Evolutionary conservation across 305 asterid genomes (phyloP).

Genomic region (Ilex paraguariensis): DNA sequence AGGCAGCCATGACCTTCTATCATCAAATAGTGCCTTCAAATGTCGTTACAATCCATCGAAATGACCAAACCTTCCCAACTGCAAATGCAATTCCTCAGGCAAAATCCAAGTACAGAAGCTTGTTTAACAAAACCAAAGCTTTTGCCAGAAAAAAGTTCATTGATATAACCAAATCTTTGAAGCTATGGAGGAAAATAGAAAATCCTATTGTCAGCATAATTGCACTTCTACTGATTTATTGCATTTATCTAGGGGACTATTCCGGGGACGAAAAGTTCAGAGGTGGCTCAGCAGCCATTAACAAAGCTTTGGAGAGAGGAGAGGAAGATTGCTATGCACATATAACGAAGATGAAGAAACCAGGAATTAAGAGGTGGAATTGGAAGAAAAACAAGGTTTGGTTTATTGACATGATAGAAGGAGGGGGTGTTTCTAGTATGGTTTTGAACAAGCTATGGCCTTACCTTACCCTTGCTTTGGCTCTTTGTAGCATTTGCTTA

Average conservation of each 20-base stretch:
- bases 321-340: constrained; percentile 6
- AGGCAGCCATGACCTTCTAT: constrained; percentile 60
- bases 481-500: constrained; percentile 61
- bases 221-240: constrained; percentile 24
- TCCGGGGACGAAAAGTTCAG: constrained; percentile 6
- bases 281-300: background rate
- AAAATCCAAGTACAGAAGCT: constrained; percentile 1
- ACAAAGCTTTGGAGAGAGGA: background rate
- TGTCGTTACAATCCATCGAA: constrained; percentile 59
- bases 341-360: constrained; percentile 7
- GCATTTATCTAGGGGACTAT: constrained; percentile 22
- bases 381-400: constrained; percentile 6
- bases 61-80: constrained; percentile 26
- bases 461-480: constrained; percentile 52
- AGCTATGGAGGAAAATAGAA: constrained; percentile 15
- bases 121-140: constrained; percentile 20
- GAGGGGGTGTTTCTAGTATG: constrained; percentile 20
- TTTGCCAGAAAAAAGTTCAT: constrained; percentile 33
- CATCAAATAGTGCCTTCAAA: constrained; percentile 79
- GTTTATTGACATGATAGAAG: constrained; percentile 7
- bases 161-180: constrained; percentile 14
- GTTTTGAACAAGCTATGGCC: constrained; percentile 35
- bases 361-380: constrained; percentile 7
- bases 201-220: constrained; percentile 17
- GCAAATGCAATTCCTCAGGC: constrained; percentile 22